These are phyloP conservation scores for Stemphylium vesicarium DNA, from an alignment of 2,329 filamentous ascomycete genomes.

Conservation along the genomic window DNA sequence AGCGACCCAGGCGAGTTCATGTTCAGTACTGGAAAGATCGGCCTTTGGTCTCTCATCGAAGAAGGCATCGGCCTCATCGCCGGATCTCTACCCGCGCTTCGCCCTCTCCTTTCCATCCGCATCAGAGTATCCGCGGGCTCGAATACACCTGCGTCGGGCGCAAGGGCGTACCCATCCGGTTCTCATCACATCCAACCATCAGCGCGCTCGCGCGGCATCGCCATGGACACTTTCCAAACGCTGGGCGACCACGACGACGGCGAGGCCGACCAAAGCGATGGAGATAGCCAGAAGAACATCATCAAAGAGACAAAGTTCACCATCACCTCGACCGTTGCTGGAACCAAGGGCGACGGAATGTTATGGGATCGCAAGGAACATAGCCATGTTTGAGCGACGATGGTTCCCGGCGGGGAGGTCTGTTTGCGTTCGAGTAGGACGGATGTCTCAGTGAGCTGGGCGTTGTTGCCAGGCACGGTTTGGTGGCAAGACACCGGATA, in stretches of 20 bases:
- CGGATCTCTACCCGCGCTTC: slow-evolving; percentile 54
- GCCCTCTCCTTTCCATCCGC: slow-evolving; percentile 47
- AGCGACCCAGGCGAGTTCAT: slow-evolving; percentile 51
- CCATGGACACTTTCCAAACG: slow-evolving; percentile 26
- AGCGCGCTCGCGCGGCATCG: slow-evolving; percentile 14
- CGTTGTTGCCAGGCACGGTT: background rate
- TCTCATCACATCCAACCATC: slow-evolving; percentile 4
- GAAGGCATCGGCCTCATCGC: slow-evolving; percentile 56
- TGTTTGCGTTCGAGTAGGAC: background rate
- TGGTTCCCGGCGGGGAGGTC: background rate
- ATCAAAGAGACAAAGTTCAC: slow-evolving; percentile 45
- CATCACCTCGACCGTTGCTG: slow-evolving; percentile 13
- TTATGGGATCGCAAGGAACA: slow-evolving; percentile 1
- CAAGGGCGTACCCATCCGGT: slow-evolving; percentile 15
- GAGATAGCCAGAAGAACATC: slow-evolving; percentile 50
- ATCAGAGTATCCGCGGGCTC: slow-evolving; percentile 20
- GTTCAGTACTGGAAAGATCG: slow-evolving; percentile 51
- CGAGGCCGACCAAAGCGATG: slow-evolving; percentile 22
- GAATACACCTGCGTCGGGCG: slow-evolving; percentile 28
- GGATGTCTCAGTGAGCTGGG: background rate
- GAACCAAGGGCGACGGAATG: background rate
- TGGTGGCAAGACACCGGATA: background rate
- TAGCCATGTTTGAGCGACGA: slow-evolving; percentile 20
- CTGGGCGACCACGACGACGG: slow-evolving; percentile 18
- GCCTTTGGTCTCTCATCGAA: slow-evolving; percentile 55